phyloP scores from a whole-genome alignment of 2,329 filamentous ascomycete genomes.

The Fusarium temperatum region DNA sequence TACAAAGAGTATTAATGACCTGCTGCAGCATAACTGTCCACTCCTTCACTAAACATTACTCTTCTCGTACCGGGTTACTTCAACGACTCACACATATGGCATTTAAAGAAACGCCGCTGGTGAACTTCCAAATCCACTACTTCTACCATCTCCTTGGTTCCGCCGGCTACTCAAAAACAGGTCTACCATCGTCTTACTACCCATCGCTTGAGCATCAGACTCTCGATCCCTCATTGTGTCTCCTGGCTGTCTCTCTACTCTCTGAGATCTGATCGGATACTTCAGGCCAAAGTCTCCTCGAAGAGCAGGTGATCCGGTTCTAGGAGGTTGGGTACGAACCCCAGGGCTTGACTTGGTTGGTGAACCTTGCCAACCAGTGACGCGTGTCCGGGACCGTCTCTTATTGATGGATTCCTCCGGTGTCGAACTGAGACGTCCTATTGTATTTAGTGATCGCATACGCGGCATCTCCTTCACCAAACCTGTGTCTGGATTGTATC shows the following conservation, averaged over 20 bases:
- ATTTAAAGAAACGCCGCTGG: slow-evolving; percentile 46
- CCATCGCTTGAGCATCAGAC: slow-evolving; percentile 49
- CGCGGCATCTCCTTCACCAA: slow-evolving; percentile 16
- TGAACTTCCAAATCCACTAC: slow-evolving; percentile 40
- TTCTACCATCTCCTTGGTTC: slow-evolving; percentile 51
- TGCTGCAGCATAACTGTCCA: neutral
- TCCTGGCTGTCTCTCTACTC: slow-evolving; percentile 3
- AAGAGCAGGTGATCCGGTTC: slow-evolving; percentile 2
- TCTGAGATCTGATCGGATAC: neutral
- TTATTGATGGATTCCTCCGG: slow-evolving; percentile 33
- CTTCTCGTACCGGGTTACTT: neutral
- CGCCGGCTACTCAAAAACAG: slow-evolving; percentile 61
- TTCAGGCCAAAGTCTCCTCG: neutral
- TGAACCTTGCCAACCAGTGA: slow-evolving; percentile 29
- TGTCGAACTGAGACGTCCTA: slow-evolving; percentile 22
- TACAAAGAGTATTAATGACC: slow-evolving; percentile 12
- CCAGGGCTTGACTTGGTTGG: slow-evolving; percentile 45
- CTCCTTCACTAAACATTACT: neutral
- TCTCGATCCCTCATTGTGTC: slow-evolving; percentile 4
- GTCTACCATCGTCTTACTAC: slow-evolving; percentile 64
- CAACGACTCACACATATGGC: neutral
- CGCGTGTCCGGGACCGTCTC: slow-evolving; percentile 32
- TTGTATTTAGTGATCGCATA: slow-evolving; percentile 42
- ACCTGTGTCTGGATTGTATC: neutral
- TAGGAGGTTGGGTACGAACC: slow-evolving; percentile 20